These are phyloP conservation scores for Trametes meyenii DNA, from an alignment of 768 basidiomycete genomes.

Conservation along the genomic window DNA sequence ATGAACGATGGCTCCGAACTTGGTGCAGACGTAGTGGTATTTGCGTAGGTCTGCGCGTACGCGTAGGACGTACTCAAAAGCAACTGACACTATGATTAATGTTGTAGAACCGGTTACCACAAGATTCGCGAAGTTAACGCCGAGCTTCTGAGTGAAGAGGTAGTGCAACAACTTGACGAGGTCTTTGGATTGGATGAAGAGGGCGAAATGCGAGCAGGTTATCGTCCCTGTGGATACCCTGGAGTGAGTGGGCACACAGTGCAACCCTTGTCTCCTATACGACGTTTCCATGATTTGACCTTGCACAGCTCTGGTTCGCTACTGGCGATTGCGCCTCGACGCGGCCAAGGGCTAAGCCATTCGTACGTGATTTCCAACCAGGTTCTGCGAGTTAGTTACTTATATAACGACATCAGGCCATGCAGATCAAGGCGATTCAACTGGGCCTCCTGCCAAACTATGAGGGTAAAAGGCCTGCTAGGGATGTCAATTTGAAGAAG, in stretches of 20 bases:
- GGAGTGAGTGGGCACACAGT: constrained; percentile 34
- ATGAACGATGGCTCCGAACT: constrained; percentile 30
- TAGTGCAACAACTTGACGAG: constrained; percentile 35
- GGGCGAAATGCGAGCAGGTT: constrained; percentile 42
- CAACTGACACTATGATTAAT: too few species aligned
- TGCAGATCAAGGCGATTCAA: constrained; percentile 22
- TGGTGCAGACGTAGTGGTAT: constrained; percentile 31
- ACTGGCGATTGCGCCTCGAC: constrained; percentile 40
- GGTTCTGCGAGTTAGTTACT: neutral
- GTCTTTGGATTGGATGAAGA: constrained; percentile 47
- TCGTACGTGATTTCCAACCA: constrained; percentile 32
- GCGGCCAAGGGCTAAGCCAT: constrained; percentile 40
- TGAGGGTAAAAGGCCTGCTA: too few species aligned
- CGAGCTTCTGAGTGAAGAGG: constrained; percentile 39
- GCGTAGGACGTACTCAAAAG: neutral
- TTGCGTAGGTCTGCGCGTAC: constrained; percentile 28
- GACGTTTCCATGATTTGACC: neutral
- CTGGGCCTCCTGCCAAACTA: constrained; percentile 7
- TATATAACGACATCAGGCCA: neutral
- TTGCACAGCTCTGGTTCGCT: constrained; percentile 43
- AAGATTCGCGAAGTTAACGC: constrained; percentile 36
- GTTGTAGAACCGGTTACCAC: constrained; percentile 37
- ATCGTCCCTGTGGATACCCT: constrained; percentile 46
- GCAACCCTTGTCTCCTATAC: too few species aligned
- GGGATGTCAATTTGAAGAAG: too few species aligned